Conservation (phyloP, 2,329 filamentous ascomycete species). For the Tolypocladium amazonense region DNA sequence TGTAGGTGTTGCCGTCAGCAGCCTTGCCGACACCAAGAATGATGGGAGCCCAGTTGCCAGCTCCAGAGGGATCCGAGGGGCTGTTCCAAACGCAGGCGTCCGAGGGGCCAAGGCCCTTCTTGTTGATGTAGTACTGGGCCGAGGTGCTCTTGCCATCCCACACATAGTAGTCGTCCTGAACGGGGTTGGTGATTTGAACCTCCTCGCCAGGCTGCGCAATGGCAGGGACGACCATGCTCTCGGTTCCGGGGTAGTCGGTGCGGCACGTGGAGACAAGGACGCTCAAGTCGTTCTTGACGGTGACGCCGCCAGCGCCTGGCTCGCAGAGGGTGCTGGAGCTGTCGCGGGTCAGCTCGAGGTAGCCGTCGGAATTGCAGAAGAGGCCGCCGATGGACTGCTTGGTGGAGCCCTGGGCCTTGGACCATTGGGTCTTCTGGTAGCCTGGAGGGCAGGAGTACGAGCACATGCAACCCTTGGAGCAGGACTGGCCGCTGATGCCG, state of each 20-base stretch:
- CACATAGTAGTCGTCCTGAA: slow-evolving; percentile 61
- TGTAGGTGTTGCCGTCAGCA: slow-evolving; percentile 54
- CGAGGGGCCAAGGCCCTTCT: slow-evolving; percentile 52
- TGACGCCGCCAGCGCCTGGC: slow-evolving; percentile 57
- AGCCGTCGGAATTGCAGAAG: slow-evolving; percentile 61
- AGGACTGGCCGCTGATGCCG: slow-evolving; percentile 48
- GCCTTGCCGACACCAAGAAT: slow-evolving; percentile 74
- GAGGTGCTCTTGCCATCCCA: slow-evolving; percentile 69
- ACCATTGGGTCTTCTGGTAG: slow-evolving; percentile 91
- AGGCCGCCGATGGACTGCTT: slow-evolving; percentile 84
- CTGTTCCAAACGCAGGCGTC: slow-evolving; percentile 68
- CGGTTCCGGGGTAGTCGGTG: slow-evolving; percentile 91
- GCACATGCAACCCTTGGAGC: slow-evolving; percentile 60
- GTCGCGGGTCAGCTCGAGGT: slow-evolving; percentile 66
- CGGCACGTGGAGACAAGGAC: slow-evolving; percentile 69
- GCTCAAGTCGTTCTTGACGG: slow-evolving; percentile 63
- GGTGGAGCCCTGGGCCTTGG: slow-evolving; percentile 61
- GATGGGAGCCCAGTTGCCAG: slow-evolving; percentile 80
- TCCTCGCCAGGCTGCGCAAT: slow-evolving; percentile 47
- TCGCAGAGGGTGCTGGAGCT: slow-evolving; percentile 64
- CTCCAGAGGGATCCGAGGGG: slow-evolving; percentile 34
- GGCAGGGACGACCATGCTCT: slow-evolving; percentile 76
- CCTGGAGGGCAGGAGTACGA: slow-evolving; percentile 89
- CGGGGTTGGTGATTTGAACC: slow-evolving; percentile 63
- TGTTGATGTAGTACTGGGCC: slow-evolving; percentile 96